phyloP scores from a whole-genome alignment of 805 yeast genomes.

The Suhomyces emberorum region DNA sequence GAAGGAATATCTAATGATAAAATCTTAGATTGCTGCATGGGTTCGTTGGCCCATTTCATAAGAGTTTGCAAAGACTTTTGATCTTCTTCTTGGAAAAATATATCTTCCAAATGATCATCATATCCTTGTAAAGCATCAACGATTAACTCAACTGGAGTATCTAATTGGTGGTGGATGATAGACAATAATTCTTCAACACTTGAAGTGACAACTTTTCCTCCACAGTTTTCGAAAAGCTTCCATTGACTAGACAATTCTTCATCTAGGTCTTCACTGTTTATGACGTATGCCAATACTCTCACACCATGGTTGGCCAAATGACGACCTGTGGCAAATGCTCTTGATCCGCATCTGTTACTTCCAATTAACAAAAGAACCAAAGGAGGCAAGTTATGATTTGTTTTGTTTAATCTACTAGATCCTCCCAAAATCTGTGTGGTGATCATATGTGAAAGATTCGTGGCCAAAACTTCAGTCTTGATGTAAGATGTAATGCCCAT shows the following conservation, averaged over 20 bases:
- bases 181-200: conserved; percentile 33
- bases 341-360: conserved; percentile 69
- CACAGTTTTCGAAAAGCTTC: conserved; percentile 53
- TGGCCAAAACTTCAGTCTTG: conserved; percentile 64
- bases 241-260: conserved; percentile 49
- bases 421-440: conserved; percentile 65
- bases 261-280: conserved; percentile 36
- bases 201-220: conserved; percentile 59
- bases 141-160: conserved; percentile 74
- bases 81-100: conserved; percentile 40
- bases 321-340: conserved; percentile 77
- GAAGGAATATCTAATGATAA: conserved; percentile 78
- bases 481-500: conserved; percentile 45
- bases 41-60: conserved; percentile 65
- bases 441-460: conserved; percentile 59
- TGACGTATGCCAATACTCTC: conserved; percentile 55
- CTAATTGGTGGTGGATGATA: conserved; percentile 43
- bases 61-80: conserved; percentile 37
- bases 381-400: conserved; percentile 80
- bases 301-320: conserved; percentile 73
- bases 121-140: conserved; percentile 85
- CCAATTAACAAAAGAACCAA: conserved; percentile 68
- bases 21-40: conserved; percentile 38
- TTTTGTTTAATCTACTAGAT: conserved; percentile 51
- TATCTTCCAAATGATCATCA: conserved; percentile 64